Evolutionary conservation across 345 rosid species (phyloP).

Genomic region (Schrenkiella parvula): DNA sequence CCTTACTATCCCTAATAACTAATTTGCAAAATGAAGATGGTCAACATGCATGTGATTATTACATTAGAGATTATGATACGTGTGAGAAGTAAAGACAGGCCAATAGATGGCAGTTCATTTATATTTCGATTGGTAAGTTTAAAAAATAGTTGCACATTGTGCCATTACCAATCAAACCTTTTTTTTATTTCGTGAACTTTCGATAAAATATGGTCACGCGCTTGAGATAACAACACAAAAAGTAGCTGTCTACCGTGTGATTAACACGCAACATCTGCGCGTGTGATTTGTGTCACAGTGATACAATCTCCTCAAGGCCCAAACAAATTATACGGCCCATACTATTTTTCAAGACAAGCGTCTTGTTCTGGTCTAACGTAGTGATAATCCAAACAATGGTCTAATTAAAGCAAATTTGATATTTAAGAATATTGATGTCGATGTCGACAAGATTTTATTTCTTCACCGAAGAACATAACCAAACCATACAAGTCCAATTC

Average conservation of each 20-base stretch:
- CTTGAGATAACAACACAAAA: neutral
- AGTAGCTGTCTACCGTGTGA: neutral
- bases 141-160: too few species aligned
- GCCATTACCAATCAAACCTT: too few species aligned
- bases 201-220: neutral
- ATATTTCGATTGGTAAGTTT: too few species aligned
- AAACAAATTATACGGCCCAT: neutral
- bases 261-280: neutral
- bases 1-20: neutral
- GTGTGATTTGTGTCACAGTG: neutral
- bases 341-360: neutral
- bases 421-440: neutral
- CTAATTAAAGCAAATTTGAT: neutral
- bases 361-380: neutral
- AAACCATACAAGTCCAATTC: neutral
- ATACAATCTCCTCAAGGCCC: neutral
- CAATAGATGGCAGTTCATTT: too few species aligned
- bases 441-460: neutral
- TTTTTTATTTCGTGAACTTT: too few species aligned
- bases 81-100: too few species aligned
- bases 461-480: neutral
- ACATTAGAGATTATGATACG: too few species aligned
- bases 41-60: too few species aligned
- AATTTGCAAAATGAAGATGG: neutral
- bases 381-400: neutral